These are phyloP conservation scores for Fusarium guadeloupense DNA, from an alignment of 2,329 filamentous ascomycete genomes.

Conservation along the genomic window DNA sequence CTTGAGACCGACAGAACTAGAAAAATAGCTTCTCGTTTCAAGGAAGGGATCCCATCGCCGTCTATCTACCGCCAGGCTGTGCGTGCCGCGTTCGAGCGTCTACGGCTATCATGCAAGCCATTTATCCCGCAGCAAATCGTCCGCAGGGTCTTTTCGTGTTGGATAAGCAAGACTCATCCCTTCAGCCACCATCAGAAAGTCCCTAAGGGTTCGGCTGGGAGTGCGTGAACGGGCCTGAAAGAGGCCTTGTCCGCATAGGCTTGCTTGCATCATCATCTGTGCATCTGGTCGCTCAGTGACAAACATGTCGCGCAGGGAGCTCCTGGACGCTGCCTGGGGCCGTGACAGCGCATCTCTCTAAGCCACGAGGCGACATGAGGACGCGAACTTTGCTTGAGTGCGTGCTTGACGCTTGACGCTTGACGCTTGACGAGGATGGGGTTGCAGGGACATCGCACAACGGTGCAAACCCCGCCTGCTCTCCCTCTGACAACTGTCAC, in stretches of 20 bases:
- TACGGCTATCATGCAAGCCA: slow-evolving; percentile 12
- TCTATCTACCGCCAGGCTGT: slow-evolving; percentile 13
- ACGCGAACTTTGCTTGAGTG: slow-evolving; percentile 10
- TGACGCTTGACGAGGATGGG: slow-evolving; percentile 10
- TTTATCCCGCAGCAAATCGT: slow-evolving; percentile 7
- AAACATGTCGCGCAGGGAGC: slow-evolving; percentile 40
- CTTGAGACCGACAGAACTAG: background rate
- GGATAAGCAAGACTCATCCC: slow-evolving; percentile 19
- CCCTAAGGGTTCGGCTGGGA: slow-evolving; percentile 14
- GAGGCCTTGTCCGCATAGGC: slow-evolving; percentile 24
- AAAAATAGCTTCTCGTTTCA: background rate
- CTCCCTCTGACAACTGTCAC: slow-evolving; percentile 3
- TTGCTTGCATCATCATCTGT: slow-evolving; percentile 37
- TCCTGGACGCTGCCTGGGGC: slow-evolving; percentile 23
- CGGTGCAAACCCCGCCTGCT: slow-evolving; percentile 29
- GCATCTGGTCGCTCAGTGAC: slow-evolving; percentile 32
- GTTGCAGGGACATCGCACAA: slow-evolving; percentile 24
- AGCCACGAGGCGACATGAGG: slow-evolving; percentile 34
- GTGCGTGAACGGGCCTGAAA: slow-evolving; percentile 32
- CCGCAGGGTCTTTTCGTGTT: slow-evolving; percentile 11
- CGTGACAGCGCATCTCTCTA: slow-evolving; percentile 25
- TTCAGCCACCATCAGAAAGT: slow-evolving; percentile 28
- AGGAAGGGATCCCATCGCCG: slow-evolving; percentile 1
- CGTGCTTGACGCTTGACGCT: slow-evolving; percentile 12
- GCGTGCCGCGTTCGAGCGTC: slow-evolving; percentile 16